Base-by-base conservation (phyloP, 768 basidiomycete species). In the Rhizopogon vulgaris region DNA sequence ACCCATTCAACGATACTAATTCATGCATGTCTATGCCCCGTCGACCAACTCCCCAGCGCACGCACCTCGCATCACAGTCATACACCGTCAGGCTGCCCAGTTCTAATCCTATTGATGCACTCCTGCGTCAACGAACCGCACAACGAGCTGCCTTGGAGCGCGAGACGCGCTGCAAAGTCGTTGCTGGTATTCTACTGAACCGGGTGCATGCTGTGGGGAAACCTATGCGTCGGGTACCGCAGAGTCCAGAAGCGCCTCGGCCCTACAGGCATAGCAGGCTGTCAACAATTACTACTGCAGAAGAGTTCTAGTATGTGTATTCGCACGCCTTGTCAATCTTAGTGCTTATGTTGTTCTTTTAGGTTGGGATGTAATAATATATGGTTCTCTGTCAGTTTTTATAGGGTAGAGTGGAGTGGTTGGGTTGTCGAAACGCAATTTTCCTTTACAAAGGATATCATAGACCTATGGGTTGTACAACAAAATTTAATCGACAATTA, bases 121-220 rank as follows among this genome's bases (percentile, higher is more conserved):
- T 67, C 27, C 57, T 69, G 9, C 66, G 67, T 5, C 67, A 67
- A 48, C 43, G 65, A 45, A 66, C 67, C 28, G 65, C 67, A 3
- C 67, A 66, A 40, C 41, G 66, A 36, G 55, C 55, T 57, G 67
- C 60, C 45, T 63, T 62, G 63, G 71, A 72, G 51, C 68, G 63
- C 54, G 73, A 73, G 51, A 70, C 72, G 5, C 69, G 74, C 12
- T 73, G 76, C 52, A 73, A 72, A 59, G 72, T 82, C 49, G 80
- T 84, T 1, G 82, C 82, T 2, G 79, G 78, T 17, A 80, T 80
- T 41, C 63, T 84, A 30, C 69, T 84, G 25, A 77, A 76, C 58
- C 71, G 81, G 18, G 75, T 79, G 34, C 74, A 75, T 54, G 74
- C 70, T 0, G 73, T 73, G 3, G 79, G 80, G n/a, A 73, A 71